Conservation (phyloP, 345 rosid genomes). For the Moricandia moricandioides region DNA sequence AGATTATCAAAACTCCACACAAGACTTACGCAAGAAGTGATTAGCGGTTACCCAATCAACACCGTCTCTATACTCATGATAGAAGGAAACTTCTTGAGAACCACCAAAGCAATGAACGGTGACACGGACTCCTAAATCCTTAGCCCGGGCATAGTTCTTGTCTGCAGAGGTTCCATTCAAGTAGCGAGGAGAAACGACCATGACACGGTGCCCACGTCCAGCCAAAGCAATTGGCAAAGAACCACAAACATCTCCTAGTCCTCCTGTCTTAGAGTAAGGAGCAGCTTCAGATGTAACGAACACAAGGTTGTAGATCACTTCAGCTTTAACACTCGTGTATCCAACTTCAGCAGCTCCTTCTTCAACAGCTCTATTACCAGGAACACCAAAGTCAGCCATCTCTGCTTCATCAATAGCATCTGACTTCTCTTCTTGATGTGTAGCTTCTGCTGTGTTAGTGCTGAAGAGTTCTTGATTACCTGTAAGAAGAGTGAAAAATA, state of each 20-base stretch:
- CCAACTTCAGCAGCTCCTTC: conserved; percentile 42
- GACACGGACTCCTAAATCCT: conserved; percentile 43
- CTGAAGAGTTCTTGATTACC: conserved; percentile 36
- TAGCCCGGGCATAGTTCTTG: conserved; percentile 44
- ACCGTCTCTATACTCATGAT: conserved; percentile 80
- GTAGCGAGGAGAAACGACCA: conserved; percentile 92
- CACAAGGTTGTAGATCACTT: conserved; percentile 50
- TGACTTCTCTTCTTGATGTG: conserved; percentile 19
- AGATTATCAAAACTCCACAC: not conserved
- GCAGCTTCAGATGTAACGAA: conserved; percentile 91
- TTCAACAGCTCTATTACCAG: conserved; percentile 23
- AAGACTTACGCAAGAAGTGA: not conserved
- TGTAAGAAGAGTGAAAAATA: conserved; percentile 5
- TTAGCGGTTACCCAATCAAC: conserved; percentile 79
- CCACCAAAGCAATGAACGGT: conserved; percentile 73
- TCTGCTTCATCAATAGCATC: conserved; percentile 13
- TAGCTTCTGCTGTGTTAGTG: conserved; percentile 29
- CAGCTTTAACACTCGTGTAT: conserved; percentile 33
- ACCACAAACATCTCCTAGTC: conserved; percentile 94
- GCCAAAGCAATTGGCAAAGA: conserved; percentile 87
- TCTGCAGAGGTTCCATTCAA: conserved; percentile 60
- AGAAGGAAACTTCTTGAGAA: conserved; percentile 75
- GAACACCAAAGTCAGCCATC: conserved; percentile 27
- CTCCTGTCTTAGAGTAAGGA: conserved; percentile 98
- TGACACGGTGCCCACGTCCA: conserved; percentile 81